Percentiles rank a stretch among this genome's conserved stretches.
phyloP scores from a whole-genome alignment of 805 yeast genomes.

The Candida lessepsii region DNA sequence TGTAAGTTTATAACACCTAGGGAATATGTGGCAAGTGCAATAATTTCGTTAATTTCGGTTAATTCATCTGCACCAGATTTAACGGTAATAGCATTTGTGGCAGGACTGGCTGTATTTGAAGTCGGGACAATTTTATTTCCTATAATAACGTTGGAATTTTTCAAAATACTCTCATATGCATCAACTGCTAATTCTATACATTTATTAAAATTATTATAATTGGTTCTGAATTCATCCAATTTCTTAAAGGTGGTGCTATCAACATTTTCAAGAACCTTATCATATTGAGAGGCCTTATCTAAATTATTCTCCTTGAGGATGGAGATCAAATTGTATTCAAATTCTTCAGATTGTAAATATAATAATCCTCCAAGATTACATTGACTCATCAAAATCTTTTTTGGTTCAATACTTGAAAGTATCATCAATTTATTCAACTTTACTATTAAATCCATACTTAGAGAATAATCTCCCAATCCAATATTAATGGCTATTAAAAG shows the following conservation, averaged over 20 bases:
- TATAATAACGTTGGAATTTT: conserved; percentile 30
- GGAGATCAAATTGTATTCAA: conserved; percentile 37
- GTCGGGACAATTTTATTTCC: conserved; percentile 16
- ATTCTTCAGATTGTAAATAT: conserved; percentile 64
- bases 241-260: conserved; percentile 28
- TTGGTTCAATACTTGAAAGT: conserved; percentile 64
- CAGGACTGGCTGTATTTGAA: conserved; percentile 14
- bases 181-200: conserved; percentile 31
- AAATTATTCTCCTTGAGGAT: conserved; percentile 33
- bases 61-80: conserved; percentile 4
- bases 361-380: conserved; percentile 69
- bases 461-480: conserved; percentile 62
- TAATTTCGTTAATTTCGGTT: conserved; percentile 52
- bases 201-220: conserved; percentile 10
- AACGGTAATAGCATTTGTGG: background rate
- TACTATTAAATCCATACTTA: conserved; percentile 60
- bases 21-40: conserved; percentile 81
- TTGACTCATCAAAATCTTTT: conserved; percentile 61
- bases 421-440: conserved; percentile 71
- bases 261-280: conserved; percentile 16
- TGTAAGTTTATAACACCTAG: conserved; percentile 78
- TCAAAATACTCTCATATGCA: conserved; percentile 36
- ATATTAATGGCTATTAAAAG: conserved; percentile 68
- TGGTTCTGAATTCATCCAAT: conserved; percentile 7
- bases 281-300: conserved; percentile 20